Conservation (phyloP, 2,329 filamentous ascomycete genomes). For the Ophiosphaerella korrae region DNA sequence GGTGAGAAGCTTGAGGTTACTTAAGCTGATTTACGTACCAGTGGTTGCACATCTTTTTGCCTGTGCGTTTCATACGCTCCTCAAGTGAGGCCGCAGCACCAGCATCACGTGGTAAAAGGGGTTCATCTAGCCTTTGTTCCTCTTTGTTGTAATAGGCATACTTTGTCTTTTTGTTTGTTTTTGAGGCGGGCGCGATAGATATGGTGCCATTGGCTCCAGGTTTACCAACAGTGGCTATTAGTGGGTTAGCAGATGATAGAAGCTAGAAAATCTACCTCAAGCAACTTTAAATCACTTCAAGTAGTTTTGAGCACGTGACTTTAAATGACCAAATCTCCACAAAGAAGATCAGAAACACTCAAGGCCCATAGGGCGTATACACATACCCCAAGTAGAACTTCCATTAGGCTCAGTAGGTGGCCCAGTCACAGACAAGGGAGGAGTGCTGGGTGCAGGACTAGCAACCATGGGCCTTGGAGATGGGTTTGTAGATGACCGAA, state of each 20-base stretch:
- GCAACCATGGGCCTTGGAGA: conserved; percentile 17
- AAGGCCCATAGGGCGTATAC: not conserved
- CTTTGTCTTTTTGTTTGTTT: conserved; percentile 36
- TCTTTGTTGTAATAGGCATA: conserved; percentile 50
- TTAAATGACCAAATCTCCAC: not conserved
- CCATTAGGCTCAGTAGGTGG: conserved; percentile 16
- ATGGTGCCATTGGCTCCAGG: conserved; percentile 41
- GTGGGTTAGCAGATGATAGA: conserved; percentile 9
- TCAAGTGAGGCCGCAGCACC: conserved; percentile 32
- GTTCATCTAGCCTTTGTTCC: conserved; percentile 50
- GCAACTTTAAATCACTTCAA: not conserved
- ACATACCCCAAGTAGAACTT: conserved; percentile 27
- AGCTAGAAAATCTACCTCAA: not conserved
- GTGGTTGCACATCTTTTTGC: conserved; percentile 44
- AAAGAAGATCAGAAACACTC: not conserved
- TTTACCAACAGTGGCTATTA: conserved; percentile 53
- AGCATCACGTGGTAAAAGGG: conserved; percentile 40
- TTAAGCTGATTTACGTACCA: conserved; percentile 6
- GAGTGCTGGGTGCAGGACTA: conserved; percentile 26
- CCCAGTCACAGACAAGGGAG: conserved; percentile 22
- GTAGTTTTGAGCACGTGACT: not conserved
- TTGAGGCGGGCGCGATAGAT: conserved; percentile 42
- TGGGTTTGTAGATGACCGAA: conserved; percentile 18
- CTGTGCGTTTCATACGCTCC: conserved; percentile 33
- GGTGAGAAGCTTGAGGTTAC: too few species aligned